These are phyloP conservation scores for Neofusicoccum sp. DNA, from an alignment of 2,329 filamentous ascomycete species.

Conservation along the genomic window DNA sequence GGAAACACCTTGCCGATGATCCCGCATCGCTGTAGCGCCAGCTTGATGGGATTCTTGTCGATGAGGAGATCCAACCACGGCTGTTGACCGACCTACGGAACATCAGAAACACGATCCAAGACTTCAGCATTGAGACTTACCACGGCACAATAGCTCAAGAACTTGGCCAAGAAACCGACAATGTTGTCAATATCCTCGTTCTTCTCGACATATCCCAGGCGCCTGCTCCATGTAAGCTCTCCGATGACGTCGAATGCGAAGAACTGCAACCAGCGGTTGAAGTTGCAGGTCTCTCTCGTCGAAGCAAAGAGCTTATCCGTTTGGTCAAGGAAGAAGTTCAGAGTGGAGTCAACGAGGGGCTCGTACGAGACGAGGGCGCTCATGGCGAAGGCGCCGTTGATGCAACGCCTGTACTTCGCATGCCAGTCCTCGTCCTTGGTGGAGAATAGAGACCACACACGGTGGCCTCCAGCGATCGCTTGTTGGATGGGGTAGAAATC, in stretches of 20 bases:
- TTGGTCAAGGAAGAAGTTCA: slow-evolving; percentile 64
- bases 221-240: slow-evolving; percentile 72
- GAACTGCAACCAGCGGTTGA: slow-evolving; percentile 72
- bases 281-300: slow-evolving; percentile 55
- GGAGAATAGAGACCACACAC: slow-evolving; percentile 71
- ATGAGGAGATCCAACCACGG: slow-evolving; percentile 68
- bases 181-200: slow-evolving; percentile 76
- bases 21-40: slow-evolving; percentile 66
- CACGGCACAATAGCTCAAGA: slow-evolving; percentile 70
- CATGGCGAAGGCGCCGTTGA: slow-evolving; percentile 78
- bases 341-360: slow-evolving; percentile 74
- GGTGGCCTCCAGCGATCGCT: slow-evolving; percentile 65
- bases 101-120: too few species aligned
- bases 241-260: slow-evolving; percentile 82
- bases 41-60: slow-evolving; percentile 71
- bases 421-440: slow-evolving; percentile 75
- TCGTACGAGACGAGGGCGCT: slow-evolving; percentile 74
- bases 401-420: slow-evolving; percentile 68
- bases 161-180: slow-evolving; percentile 59
- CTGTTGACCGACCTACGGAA: slow-evolving; percentile 65
- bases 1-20: slow-evolving; percentile 68
- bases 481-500: slow-evolving; percentile 80
- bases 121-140: slow-evolving; percentile 42
- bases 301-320: slow-evolving; percentile 44
- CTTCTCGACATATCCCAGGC: slow-evolving; percentile 72